Conservation (phyloP, 225 moss, liverwort and hornwort genomes). For the Thuidium tamariscinum region DNA sequence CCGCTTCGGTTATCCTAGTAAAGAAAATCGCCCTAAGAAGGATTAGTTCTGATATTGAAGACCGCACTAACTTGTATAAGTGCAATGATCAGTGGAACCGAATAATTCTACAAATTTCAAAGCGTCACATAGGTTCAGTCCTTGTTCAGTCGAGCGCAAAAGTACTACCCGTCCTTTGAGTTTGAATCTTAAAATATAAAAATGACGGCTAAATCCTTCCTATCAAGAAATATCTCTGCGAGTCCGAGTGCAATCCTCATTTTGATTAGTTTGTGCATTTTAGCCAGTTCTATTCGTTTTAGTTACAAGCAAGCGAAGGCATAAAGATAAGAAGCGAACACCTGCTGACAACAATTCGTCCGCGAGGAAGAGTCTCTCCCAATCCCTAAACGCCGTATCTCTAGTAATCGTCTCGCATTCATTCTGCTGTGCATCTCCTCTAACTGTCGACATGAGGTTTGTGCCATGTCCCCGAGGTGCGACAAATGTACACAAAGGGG, state of each 20-base stretch:
- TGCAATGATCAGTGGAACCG: neutral
- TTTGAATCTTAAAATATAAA: neutral
- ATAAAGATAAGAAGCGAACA: neutral
- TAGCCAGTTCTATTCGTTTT: neutral
- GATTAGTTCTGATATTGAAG: neutral
- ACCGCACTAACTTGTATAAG: neutral
- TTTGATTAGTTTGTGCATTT: neutral
- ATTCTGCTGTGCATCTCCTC: neutral
- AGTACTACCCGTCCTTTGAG: neutral
- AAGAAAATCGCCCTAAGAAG: neutral
- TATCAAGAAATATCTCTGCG: neutral
- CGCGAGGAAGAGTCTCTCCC: neutral
- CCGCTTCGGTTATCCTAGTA: neutral
- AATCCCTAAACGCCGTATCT: neutral
- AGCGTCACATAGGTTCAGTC: neutral
- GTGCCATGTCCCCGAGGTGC: neutral
- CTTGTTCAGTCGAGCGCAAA: neutral
- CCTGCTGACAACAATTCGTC: slow-evolving; percentile 1
- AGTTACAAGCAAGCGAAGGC: neutral
- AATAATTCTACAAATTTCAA: neutral
- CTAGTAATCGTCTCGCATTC: neutral
- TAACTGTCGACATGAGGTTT: neutral
- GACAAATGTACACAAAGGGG: neutral
- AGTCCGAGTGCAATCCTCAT: neutral
- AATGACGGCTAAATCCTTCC: neutral